phyloP scores from a whole-genome alignment of 140 eudicot species.

The Cichorium intybus region DNA sequence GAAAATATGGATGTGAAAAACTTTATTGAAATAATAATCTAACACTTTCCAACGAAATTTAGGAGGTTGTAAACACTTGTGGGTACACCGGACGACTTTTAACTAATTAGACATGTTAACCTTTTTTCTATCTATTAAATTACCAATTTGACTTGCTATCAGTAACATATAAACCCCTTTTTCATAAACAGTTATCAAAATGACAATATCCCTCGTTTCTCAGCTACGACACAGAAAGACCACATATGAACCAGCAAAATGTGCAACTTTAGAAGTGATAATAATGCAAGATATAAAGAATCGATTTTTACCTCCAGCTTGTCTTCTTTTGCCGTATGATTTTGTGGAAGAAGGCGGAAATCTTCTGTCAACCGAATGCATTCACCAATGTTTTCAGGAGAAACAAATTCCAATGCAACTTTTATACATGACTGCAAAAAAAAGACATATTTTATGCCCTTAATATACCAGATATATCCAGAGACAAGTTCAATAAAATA shows the following conservation, averaged over 20 bases:
- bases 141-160: too few species aligned
- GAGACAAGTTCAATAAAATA: background rate
- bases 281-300: background rate
- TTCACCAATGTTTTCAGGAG: conserved; percentile 32
- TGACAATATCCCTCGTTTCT: background rate
- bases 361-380: conserved; percentile 53
- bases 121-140: too few species aligned
- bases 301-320: background rate
- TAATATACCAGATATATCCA: background rate
- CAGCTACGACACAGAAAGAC: too few species aligned
- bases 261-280: background rate
- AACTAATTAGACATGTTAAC: too few species aligned
- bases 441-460: background rate
- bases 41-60: too few species aligned
- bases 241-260: too few species aligned
- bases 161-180: too few species aligned
- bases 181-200: background rate
- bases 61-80: too few species aligned
- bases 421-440: conserved; percentile 1
- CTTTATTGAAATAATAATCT: too few species aligned
- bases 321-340: background rate
- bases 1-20: too few species aligned
- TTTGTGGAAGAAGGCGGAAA: conserved; percentile 27
- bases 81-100: too few species aligned
- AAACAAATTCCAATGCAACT: background rate